Percentiles rank a stretch among this genome's conserved stretches.
These are phyloP conservation scores for Tetrapisispora pingtungensis DNA, from an alignment of 805 yeast species.

Conservation along the genomic window DNA sequence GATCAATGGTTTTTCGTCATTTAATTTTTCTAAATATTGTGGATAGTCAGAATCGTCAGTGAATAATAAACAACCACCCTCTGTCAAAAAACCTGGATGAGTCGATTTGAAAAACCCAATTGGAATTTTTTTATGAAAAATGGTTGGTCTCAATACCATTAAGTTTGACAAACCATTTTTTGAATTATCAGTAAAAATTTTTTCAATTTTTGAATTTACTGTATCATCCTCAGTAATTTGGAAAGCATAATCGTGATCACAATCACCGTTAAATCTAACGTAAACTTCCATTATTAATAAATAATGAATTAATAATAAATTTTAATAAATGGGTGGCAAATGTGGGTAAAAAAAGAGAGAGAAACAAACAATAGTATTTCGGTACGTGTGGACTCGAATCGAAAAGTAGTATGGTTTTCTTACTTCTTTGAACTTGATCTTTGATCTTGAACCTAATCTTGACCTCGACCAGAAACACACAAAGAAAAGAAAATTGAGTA, in stretches of 20 bases:
- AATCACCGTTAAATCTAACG: conserved; percentile 75
- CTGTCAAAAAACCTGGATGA: conserved; percentile 63
- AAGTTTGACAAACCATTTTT: conserved; percentile 36
- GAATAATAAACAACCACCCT: conserved; percentile 71
- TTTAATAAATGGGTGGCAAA: not conserved
- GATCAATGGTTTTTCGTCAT: conserved; percentile 42
- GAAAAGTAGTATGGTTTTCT: no score
- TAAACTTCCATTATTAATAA: conserved; percentile 32
- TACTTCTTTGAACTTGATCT: no score
- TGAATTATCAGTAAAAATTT: conserved; percentile 33
- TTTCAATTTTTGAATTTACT: conserved; percentile 47
- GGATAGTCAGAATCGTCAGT: conserved; percentile 44
- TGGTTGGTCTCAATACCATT: conserved; percentile 66
- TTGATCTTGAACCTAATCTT: no score
- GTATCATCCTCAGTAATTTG: conserved; percentile 51
- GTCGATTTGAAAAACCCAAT: conserved; percentile 53
- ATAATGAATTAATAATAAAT: conserved; percentile 32
- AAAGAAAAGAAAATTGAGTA: no score
- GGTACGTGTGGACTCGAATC: no score
- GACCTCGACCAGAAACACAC: no score
- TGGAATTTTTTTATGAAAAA: conserved; percentile 61
- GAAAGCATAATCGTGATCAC: conserved; percentile 85
- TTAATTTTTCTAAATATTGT: conserved; percentile 36
- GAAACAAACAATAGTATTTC: no score
- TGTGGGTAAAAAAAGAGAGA: no score